Conservation (phyloP, 768 basidiomycete genomes). For the Russula sp. region DNA sequence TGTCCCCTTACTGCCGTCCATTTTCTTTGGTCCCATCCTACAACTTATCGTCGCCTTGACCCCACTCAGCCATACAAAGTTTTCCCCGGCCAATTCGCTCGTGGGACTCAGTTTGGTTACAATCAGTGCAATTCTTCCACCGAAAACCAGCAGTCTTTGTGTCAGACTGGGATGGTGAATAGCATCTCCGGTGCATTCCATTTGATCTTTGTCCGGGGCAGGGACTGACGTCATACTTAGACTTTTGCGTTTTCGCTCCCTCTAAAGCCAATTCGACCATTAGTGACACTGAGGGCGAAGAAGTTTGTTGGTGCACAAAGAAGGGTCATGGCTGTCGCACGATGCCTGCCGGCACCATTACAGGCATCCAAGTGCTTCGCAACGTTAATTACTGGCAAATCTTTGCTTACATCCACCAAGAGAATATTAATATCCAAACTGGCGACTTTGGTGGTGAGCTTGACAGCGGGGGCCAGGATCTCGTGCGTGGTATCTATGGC, state of each 20-base stretch:
- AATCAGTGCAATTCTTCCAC: slow-evolving; percentile 66
- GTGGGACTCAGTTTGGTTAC: slow-evolving; percentile 60
- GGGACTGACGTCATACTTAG: slow-evolving; percentile 30
- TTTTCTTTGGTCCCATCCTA: not conserved
- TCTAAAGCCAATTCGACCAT: slow-evolving; percentile 46
- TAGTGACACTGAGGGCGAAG: slow-evolving; percentile 60
- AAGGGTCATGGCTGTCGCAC: slow-evolving; percentile 63
- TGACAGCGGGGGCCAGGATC: slow-evolving; percentile 70
- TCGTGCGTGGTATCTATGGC: slow-evolving; percentile 30
- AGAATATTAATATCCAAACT: slow-evolving; percentile 42
- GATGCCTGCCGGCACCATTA: slow-evolving; percentile 60
- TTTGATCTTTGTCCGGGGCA: not conserved
- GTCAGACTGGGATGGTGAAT: slow-evolving; percentile 69
- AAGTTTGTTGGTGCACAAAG: slow-evolving; percentile 76
- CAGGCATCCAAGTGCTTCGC: slow-evolving; percentile 57
- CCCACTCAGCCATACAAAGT: slow-evolving; percentile 46
- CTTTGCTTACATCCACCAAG: slow-evolving; percentile 61
- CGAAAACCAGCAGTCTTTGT: slow-evolving; percentile 51
- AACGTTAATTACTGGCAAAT: slow-evolving; percentile 57
- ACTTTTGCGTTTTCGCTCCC: slow-evolving; percentile 68
- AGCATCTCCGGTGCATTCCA: slow-evolving; percentile 37
- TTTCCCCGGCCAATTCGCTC: slow-evolving; percentile 37
- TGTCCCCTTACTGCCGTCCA: slow-evolving; percentile 8
- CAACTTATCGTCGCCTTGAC: not conserved
- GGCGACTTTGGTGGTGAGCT: slow-evolving; percentile 71